phyloP scores from a whole-genome alignment of 108 stramenopile species.

The Epithemia pelagica region DNA sequence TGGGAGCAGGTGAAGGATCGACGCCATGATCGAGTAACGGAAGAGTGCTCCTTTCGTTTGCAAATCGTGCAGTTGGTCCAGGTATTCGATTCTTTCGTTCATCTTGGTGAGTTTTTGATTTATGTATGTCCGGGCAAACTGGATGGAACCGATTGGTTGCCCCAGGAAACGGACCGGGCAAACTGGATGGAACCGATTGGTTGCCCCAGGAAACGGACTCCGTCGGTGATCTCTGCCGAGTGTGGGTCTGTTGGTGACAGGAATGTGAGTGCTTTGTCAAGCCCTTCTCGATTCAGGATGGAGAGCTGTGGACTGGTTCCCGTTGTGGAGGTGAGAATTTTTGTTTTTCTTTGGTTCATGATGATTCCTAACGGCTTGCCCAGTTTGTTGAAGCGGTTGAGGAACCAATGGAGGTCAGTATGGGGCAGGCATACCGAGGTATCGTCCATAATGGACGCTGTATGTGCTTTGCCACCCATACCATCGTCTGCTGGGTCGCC shows the following conservation, averaged over 20 bases:
- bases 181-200: neutral
- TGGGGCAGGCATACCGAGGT: neutral
- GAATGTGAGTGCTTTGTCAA: neutral
- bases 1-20: neutral
- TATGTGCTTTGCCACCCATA: too few species aligned
- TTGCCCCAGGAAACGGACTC: neutral
- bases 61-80: neutral
- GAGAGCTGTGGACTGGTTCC: neutral
- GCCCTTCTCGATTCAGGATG: neutral
- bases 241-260: neutral
- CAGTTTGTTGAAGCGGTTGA: neutral
- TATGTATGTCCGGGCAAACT: neutral
- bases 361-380: neutral
- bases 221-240: neutral
- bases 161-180: neutral
- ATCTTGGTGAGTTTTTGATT: neutral
- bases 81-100: neutral
- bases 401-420: neutral
- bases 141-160: neutral
- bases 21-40: neutral
- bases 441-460: neutral
- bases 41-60: neutral
- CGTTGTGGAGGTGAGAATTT: neutral
- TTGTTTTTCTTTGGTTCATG: neutral
- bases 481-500: too few species aligned